These are phyloP conservation scores for Solanum medicagineum DNA, from an alignment of 257 asterid genomes.

Conservation along the genomic window DNA sequence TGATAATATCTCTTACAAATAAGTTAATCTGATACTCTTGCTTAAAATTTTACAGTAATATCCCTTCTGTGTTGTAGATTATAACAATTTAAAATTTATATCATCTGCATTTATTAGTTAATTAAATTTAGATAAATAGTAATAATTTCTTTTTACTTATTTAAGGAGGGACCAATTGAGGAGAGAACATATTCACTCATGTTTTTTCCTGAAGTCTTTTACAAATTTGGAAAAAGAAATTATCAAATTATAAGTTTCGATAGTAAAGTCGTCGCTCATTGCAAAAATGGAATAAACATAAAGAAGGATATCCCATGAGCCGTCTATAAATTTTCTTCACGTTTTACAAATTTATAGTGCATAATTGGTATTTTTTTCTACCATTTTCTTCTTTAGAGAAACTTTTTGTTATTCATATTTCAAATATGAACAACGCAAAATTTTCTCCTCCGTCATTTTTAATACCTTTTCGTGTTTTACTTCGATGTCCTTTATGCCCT, in stretches of 20 bases:
- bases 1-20: not conserved
- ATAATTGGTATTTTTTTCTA: not conserved
- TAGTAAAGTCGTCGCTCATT: not conserved
- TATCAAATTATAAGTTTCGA: not conserved
- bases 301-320: not conserved
- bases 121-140: too few species aligned
- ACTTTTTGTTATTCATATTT: not conserved
- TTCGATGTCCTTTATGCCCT: not conserved
- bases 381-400: not conserved
- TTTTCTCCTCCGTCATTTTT: not conserved
- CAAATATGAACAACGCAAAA: not conserved
- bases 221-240: not conserved
- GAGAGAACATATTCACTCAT: not conserved
- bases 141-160: not conserved
- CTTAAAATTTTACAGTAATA: not conserved
- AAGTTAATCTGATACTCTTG: not conserved
- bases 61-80: not conserved
- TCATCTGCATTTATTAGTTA: too few species aligned
- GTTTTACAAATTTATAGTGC: not conserved
- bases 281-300: not conserved
- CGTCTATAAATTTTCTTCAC: not conserved
- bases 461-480: not conserved
- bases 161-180: not conserved
- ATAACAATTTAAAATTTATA: not conserved
- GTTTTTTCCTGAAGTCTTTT: not conserved